Percentiles rank a stretch among this genome's conserved stretches.
These are phyloP conservation scores for Lepidium campestre DNA, from an alignment of 441 rosid species.

Conservation along the genomic window DNA sequence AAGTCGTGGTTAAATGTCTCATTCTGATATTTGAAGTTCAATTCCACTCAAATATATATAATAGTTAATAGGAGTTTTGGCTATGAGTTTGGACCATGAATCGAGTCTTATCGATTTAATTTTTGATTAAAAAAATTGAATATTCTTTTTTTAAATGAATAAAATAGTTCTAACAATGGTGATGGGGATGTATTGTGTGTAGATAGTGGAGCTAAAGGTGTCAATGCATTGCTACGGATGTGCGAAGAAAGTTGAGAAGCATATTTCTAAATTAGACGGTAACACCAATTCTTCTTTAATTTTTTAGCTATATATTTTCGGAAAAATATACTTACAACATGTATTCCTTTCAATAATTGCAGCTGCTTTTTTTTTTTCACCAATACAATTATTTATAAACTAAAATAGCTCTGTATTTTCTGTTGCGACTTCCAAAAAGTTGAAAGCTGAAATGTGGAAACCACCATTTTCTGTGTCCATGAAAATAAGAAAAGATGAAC, in stretches of 20 bases:
- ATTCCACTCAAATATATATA: too few relatives aligned
- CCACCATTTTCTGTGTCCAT: background rate
- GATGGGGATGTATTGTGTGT: constrained; percentile 7
- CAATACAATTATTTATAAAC: background rate
- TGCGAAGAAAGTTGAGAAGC: constrained; percentile 86
- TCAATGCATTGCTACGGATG: constrained; percentile 92
- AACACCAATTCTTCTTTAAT: constrained; percentile 30
- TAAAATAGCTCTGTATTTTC: background rate
- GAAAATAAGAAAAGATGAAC: background rate
- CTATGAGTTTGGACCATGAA: too few relatives aligned
- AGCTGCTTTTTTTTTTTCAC: background rate
- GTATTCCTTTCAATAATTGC: constrained; percentile 6
- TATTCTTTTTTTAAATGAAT: too few relatives aligned
- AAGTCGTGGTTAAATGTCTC: too few relatives aligned
- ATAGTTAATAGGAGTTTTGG: too few relatives aligned
- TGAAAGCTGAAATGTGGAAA: background rate
- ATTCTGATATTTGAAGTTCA: too few relatives aligned
- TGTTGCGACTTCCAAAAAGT: background rate
- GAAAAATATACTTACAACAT: constrained; percentile 14
- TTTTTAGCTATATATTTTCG: constrained; percentile 5
- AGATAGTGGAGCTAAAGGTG: constrained; percentile 84
- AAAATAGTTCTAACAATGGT: background rate
- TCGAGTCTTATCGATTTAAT: too few relatives aligned
- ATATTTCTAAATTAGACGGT: constrained; percentile 82
- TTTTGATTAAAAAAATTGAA: too few relatives aligned